Evolutionary conservation across 2,329 filamentous ascomycete genomes (phyloP), one percentile per base, ranked within the genome.

Genomic region (Venturia nashicola): DNA sequence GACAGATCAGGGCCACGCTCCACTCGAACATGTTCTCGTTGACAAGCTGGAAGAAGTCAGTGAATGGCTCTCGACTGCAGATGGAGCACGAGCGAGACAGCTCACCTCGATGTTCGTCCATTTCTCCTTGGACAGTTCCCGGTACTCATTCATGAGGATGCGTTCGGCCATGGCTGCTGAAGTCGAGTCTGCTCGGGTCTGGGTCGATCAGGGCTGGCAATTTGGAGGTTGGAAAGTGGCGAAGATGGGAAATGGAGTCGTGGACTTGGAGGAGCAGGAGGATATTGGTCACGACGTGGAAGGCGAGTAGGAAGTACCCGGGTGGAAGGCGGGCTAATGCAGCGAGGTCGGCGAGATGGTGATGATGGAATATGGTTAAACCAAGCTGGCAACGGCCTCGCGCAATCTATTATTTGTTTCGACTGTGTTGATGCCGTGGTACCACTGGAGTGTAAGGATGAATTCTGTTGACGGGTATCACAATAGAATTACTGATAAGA

Each of bases 71-170:
- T 16, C 7, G 48, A 27, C 40, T 32, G n/a, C 18, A 7, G 8
- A 39, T 8, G 7, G 51, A 71, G n/a, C n/a, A n/a, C n/a, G n/a
- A n/a, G 23, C 27, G 43, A 40, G 44, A n/a, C 8, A 43, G 16
- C 83, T 67, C 76, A 91, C 89, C 74, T 95, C 89, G 68, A 97
- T 90, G 70, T 93, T 85, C 20, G 96, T 88, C 93, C 93, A 99
- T 74, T 90, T 91, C 81, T 97, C 92, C 75, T 94, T 91, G 63
- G 85, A 82, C 48, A 97, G 82, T 55, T 84, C 81, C 75, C 89
- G 88, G 78, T 90, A 86, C 80, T 97, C 93, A 69, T 88, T 88
- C 89, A 96, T 91, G 64, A 97, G 82, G 61, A 95, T 88, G 71
- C 90, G 86, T 76, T 92, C 88, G 43, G 89, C 86, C 59, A 60